These are phyloP conservation scores for Claviceps sorghi DNA, from an alignment of 2,329 filamentous ascomycete species.

Conservation along the genomic window DNA sequence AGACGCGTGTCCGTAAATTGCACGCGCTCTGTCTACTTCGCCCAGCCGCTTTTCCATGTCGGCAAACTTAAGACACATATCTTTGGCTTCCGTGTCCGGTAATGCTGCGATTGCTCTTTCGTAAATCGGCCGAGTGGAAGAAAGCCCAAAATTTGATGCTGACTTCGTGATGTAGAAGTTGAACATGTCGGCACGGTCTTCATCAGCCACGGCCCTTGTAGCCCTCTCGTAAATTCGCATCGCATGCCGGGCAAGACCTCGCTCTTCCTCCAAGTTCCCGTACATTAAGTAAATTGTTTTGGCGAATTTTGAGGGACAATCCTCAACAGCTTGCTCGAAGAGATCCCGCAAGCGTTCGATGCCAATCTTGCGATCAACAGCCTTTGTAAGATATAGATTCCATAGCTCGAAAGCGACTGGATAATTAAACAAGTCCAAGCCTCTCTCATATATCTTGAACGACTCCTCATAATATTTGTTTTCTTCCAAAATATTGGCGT, in stretches of 20 bases:
- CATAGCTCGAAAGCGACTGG: slow-evolving; percentile 96
- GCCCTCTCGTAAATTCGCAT: slow-evolving; percentile 99
- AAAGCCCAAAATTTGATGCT: slow-evolving; percentile 91
- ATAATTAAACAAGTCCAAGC: slow-evolving; percentile 95
- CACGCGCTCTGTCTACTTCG: slow-evolving; percentile 85
- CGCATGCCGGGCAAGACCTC: slow-evolving; percentile 83
- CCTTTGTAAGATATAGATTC: slow-evolving; percentile 96
- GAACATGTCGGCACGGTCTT: slow-evolving; percentile 94
- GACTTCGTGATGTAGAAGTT: slow-evolving; percentile 99
- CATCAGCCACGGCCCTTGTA: slow-evolving; percentile 84
- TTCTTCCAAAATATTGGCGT: slow-evolving; percentile 88
- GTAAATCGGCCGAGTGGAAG: slow-evolving; percentile 89
- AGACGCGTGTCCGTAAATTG: slow-evolving; percentile 90
- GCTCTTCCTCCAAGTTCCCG: slow-evolving; percentile 88
- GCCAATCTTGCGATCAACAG: slow-evolving; percentile 86
- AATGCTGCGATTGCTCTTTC: slow-evolving; percentile 89
- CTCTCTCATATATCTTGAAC: slow-evolving; percentile 94
- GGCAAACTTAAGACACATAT: slow-evolving; percentile 98
- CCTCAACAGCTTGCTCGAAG: slow-evolving; percentile 93
- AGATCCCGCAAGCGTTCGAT: slow-evolving; percentile 89
- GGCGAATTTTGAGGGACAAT: slow-evolving; percentile 87
- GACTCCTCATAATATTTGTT: slow-evolving; percentile 92
- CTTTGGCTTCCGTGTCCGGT: slow-evolving; percentile 80
- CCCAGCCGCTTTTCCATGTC: slow-evolving; percentile 88
- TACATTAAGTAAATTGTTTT: slow-evolving; percentile 98